These are phyloP conservation scores for Coemansia sp. DNA, from an alignment of 192 early-diverging fungal species.

Conservation along the genomic window DNA sequence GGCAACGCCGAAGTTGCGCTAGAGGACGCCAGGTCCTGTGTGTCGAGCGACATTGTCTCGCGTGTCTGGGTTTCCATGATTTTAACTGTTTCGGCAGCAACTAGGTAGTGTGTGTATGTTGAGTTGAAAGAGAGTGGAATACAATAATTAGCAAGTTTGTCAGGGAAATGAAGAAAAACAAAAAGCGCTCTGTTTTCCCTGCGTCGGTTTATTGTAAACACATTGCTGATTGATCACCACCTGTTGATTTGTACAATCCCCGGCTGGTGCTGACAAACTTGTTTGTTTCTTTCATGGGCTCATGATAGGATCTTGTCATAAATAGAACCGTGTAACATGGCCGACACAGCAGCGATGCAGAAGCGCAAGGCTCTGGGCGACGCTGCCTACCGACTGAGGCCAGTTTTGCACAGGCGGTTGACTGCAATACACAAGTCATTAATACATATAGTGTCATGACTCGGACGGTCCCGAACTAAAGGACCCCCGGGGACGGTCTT, in stretches of 20 bases:
- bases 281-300: not conserved
- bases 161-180: conserved; percentile 1
- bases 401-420: conserved; percentile 56
- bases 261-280: not conserved
- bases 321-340: not conserved
- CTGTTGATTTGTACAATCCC: not conserved
- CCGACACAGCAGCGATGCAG: not conserved
- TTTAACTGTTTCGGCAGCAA: not conserved
- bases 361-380: conserved; percentile 59
- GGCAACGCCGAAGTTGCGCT: not conserved
- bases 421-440: conserved; percentile 65
- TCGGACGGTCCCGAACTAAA: too few species aligned
- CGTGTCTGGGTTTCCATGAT: not conserved
- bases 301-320: not conserved
- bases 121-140: not conserved
- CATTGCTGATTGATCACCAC: not conserved
- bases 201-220: conserved; percentile 3
- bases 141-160: not conserved
- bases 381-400: conserved; percentile 56
- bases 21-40: conserved; percentile 8
- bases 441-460: conserved; percentile 60
- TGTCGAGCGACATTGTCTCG: conserved; percentile 13
- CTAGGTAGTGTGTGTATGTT: not conserved
- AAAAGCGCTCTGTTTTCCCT: not conserved
- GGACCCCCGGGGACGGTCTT: too few species aligned